Base-by-base conservation (phyloP, 2,329 filamentous ascomycete genomes). In the Curvularia hawaiiensis region DNA sequence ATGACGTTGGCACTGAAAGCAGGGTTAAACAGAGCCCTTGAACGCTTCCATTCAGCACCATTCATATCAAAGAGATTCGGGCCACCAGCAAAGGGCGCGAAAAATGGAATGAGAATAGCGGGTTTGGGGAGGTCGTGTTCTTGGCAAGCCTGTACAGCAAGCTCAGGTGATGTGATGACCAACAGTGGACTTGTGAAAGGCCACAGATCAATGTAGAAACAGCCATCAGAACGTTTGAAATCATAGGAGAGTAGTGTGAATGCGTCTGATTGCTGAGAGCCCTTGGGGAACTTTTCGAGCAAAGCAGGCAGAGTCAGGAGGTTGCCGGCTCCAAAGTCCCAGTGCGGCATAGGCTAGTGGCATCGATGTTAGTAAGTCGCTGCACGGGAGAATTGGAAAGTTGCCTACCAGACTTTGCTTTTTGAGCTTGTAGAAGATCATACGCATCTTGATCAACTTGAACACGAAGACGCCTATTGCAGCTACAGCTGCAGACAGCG, bases 1-100 rank as follows among this genome's bases (percentile, higher is more conserved):
- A 3, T 82, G 78, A 0, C 82, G 78, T 60, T 79, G 80, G 30
- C 84, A 62, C 56, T 58, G 46, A 60, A 62, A 1, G 56, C 64
- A 1, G 58, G 59, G 16, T 62, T 68, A 48, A 69, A 71, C 9
- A 69, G 40, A 4, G 52, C 39, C 12, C 65, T 50, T 46, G 60
- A 64, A 2, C 81, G 75, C 46, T 67, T 70, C 65, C 66, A 70
- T 24, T 60, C 53, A 1, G 52, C 18, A 5, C 50, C 58, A 26
- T 56, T 60, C 60, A 65, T 68, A 0, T 58, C 46, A 20, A 69
- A 47, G 0, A 69, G 16, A 44, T 50, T 61, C 1, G 41, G 49
- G 0, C 65, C 62, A 0, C 65, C 68, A 9, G 51, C 53, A 14
- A 70, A 54, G 4, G 55, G 61, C 14, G 46, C 46, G n/a, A 68